Conservation (phyloP, 768 basidiomycete species). For the Hebeloma cylindrosporum region DNA sequence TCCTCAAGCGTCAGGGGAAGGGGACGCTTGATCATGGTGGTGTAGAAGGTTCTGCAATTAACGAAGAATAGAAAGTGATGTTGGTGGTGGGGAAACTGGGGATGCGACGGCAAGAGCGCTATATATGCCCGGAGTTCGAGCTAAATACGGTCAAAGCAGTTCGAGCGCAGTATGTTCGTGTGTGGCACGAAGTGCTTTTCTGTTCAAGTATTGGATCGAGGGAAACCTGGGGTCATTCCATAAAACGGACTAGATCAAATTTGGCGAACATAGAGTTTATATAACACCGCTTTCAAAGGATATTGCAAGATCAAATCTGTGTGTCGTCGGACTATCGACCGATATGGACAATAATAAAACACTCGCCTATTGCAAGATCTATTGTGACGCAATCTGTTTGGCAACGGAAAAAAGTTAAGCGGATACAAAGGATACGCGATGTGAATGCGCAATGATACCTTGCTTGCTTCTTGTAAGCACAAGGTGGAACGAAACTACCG, state of each 20-base stretch:
- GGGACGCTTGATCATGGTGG: constrained; percentile 17
- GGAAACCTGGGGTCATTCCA: constrained; percentile 15
- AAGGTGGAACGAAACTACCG: constrained; percentile 16
- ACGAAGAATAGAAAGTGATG: constrained; percentile 3
- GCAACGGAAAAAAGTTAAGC: constrained; percentile 8
- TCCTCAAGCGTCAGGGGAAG: constrained; percentile 68
- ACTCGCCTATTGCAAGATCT: no score
- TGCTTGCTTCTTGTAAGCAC: no score
- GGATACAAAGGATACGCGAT: constrained; percentile 5
- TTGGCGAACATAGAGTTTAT: constrained; percentile 6
- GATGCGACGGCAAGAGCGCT: no score
- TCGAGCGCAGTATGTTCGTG: no score
- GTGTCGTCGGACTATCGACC: constrained; percentile 5
- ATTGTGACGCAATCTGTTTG: constrained; percentile 19
- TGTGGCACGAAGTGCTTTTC: no score
- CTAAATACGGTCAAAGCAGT: no score
- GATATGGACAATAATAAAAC: constrained; percentile 10
- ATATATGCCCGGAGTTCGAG: constrained; percentile 14
- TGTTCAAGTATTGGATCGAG: no score
- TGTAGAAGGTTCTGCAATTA: not conserved
- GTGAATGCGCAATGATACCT: no score
- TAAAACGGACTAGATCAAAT: constrained; percentile 13
- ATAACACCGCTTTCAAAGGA: constrained; percentile 6
- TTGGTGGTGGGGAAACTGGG: constrained; percentile 18
- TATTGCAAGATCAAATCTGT: constrained; percentile 4